These are phyloP conservation scores for Ogataea nakhonphanomensis DNA, from an alignment of 805 yeast genomes.

Conservation along the genomic window DNA sequence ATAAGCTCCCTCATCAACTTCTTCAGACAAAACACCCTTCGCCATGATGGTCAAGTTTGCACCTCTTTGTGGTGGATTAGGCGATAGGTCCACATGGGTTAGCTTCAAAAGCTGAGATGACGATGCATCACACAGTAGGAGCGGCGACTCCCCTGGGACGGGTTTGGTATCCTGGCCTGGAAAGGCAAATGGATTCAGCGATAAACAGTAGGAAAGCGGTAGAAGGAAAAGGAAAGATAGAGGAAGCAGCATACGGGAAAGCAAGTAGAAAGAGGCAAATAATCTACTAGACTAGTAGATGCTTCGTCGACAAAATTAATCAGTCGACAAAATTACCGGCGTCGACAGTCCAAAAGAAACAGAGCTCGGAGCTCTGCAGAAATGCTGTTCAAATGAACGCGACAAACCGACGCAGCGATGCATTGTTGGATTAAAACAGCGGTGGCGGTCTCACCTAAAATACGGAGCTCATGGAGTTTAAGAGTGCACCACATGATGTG, in stretches of 20 bases:
- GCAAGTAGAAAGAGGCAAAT: conserved; percentile 4
- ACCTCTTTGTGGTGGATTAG: conserved; percentile 92
- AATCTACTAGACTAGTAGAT: neutral
- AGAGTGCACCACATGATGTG: neutral
- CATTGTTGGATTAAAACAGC: neutral
- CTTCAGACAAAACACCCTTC: conserved; percentile 53
- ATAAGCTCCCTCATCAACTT: conserved; percentile 80
- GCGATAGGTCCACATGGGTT: conserved; percentile 56
- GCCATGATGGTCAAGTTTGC: conserved; percentile 76
- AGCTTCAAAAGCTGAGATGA: conserved; percentile 64
- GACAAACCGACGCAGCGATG: neutral
- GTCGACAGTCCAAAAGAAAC: conserved; percentile 1
- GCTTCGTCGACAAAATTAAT: neutral
- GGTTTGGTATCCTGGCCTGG: conserved; percentile 48
- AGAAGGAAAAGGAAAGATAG: conserved; percentile 1
- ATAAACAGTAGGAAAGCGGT: conserved; percentile 10
- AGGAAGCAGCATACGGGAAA: conserved; percentile 1
- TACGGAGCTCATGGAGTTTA: neutral
- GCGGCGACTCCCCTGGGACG: conserved; percentile 88
- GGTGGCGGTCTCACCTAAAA: neutral
- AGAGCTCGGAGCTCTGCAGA: too few species aligned
- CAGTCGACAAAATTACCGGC: neutral
- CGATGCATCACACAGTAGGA: conserved; percentile 67
- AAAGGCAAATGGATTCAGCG: conserved; percentile 15
- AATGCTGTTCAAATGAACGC: too few species aligned